Percentiles rank a stretch among this genome's conserved stretches.
Conservation (phyloP, 2,329 filamentous ascomycete species). For the Blastomyces emzantsi region DNA sequence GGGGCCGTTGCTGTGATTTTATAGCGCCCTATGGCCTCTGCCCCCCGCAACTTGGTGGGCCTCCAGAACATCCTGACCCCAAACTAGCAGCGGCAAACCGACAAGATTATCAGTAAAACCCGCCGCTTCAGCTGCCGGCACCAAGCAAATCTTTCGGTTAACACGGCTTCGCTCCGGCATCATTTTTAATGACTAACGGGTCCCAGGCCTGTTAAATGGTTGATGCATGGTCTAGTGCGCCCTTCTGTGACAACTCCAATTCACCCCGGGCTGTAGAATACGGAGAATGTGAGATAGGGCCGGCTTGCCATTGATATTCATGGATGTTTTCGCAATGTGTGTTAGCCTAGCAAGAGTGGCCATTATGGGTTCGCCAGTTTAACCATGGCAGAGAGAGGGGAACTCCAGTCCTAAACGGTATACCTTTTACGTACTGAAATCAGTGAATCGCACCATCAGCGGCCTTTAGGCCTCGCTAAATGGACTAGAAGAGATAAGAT, state of each 20-base stretch:
- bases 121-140: background rate
- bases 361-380: background rate
- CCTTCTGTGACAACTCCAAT: background rate
- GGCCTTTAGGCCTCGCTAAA: background rate
- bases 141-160: constrained; percentile 1
- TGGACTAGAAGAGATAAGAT: background rate
- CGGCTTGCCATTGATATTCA: background rate
- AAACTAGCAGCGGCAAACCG: background rate
- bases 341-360: background rate
- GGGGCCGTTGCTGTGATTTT: background rate
- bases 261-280: background rate
- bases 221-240: background rate
- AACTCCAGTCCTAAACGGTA: background rate
- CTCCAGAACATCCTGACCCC: background rate
- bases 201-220: background rate
- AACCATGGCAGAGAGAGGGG: background rate
- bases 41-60: background rate
- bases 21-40: background rate
- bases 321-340: background rate
- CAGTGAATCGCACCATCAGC: background rate
- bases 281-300: background rate
- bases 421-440: background rate
- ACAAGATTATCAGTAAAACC: background rate
- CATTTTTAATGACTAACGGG: background rate
- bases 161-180: constrained; percentile 3